These are phyloP conservation scores for Nitzschia inconspicua DNA, from an alignment of 108 stramenopile genomes.

Conservation along the genomic window DNA sequence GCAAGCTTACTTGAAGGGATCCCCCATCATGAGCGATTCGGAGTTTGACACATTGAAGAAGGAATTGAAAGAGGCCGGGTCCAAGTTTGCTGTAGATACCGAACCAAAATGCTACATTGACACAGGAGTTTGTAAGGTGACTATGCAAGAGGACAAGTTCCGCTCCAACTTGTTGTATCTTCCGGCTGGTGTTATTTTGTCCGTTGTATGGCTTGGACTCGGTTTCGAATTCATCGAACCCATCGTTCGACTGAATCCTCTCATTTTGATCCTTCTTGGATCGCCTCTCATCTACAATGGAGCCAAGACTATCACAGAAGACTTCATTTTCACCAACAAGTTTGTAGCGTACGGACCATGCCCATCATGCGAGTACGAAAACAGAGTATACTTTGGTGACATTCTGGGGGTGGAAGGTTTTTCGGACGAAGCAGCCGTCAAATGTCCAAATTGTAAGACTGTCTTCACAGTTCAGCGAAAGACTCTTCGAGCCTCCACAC, in stretches of 20 bases:
- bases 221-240: conserved; percentile 76
- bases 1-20: conserved; percentile 87
- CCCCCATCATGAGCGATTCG: conserved; percentile 70
- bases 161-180: conserved; percentile 87
- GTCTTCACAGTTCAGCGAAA: conserved; percentile 76
- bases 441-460: conserved; percentile 87
- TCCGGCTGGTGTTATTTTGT: conserved; percentile 66
- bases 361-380: conserved; percentile 81
- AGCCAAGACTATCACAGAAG: conserved; percentile 58
- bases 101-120: conserved; percentile 97
- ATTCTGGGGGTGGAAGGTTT: conserved; percentile 91
- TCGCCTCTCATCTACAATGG: conserved; percentile 67
- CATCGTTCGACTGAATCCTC: conserved; percentile 69
- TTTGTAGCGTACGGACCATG: conserved; percentile 91
- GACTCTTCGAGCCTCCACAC: conserved; percentile 82
- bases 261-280: conserved; percentile 71
- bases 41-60: conserved; percentile 88
- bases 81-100: conserved; percentile 80
- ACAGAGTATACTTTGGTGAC: conserved; percentile 90
- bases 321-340: conserved; percentile 72
- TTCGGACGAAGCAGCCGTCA: conserved; percentile 63
- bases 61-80: conserved; percentile 80
- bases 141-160: conserved; percentile 81
- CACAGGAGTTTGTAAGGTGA: conserved; percentile 92
- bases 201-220: conserved; percentile 61